Percentiles rank a stretch among this genome's conserved stretches.
Conservation (phyloP, 2,329 filamentous ascomycete species). For the Fusarium paranaense region DNA sequence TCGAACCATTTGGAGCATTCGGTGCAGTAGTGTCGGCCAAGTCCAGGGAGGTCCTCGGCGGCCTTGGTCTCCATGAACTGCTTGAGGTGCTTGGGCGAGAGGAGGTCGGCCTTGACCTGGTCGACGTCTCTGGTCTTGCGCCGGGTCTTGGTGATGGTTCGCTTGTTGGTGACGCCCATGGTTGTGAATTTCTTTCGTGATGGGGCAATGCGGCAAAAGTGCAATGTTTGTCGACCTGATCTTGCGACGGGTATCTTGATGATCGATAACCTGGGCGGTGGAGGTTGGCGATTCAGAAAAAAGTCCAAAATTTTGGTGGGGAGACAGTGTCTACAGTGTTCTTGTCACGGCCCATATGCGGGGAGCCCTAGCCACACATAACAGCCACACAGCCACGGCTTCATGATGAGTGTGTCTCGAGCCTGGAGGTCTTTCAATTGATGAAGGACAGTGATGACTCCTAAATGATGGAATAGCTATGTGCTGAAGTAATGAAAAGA, state of each 20-base stretch:
- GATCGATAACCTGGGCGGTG: conserved; percentile 7
- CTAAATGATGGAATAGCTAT: not conserved
- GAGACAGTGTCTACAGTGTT: conserved; percentile 16
- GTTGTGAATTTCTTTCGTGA: not conserved
- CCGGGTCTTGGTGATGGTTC: conserved; percentile 79
- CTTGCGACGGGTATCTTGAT: conserved; percentile 7
- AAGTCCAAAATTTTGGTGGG: conserved; percentile 38
- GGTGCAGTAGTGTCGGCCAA: conserved; percentile 88
- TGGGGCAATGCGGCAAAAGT: not conserved
- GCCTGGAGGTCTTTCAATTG: not conserved
- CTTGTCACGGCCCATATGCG: not conserved
- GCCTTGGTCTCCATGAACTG: conserved; percentile 84
- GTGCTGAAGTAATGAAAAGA: not conserved
- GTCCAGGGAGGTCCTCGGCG: conserved; percentile 85
- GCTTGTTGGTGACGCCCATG: conserved; percentile 77
- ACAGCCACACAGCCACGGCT: not conserved
- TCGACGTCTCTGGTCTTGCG: conserved; percentile 87
- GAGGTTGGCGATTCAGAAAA: conserved; percentile 38
- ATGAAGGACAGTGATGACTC: not conserved
- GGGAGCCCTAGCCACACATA: conserved; percentile 3
- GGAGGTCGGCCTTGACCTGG: conserved; percentile 87
- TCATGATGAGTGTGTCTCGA: no score
- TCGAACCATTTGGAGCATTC: conserved; percentile 99
- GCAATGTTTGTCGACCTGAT: not conserved
- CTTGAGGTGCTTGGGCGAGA: conserved; percentile 81